Base-by-base conservation (phyloP, 2,329 filamentous ascomycete species). In the Dactylella cylindrospora region DNA sequence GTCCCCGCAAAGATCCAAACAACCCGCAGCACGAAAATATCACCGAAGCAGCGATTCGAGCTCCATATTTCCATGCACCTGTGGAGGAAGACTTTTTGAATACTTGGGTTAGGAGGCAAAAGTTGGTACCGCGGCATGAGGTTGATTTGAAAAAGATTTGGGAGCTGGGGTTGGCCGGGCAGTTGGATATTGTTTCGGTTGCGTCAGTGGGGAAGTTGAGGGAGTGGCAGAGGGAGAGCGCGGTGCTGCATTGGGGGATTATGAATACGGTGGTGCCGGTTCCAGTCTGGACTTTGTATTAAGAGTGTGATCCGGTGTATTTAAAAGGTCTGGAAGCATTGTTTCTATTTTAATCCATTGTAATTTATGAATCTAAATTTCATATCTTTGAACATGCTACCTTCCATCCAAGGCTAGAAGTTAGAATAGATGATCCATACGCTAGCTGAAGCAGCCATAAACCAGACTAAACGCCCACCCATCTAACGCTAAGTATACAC, bases 181-280 rank as follows among this genome's bases (percentile, higher is more conserved):
- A 68, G 73, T 75, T 46, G 68, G 72, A 22, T 76, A 78, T 35
- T 78, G 81, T 51, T 70, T 74, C n/a, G 72, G 76, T 25, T 55
- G 68, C 10, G 67, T 70, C 29, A 61, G 70, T 71, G 74, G 77
- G 76, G 5, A 78, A 82, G 68, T 76, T 96, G 69, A 79, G 79
- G 51, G 78, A 80, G 71, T 88, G 82, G 77, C 90, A 95, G 71
- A 78, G 83, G 69, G 77, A 81, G 69, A 88, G 86, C 68, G 90
- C 90, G 0, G 71, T 86, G 46, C 86, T 86, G 7, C 93, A 98
- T 74, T 98, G 93, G 93, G 76, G 75, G 35, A 85, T 98, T 39
- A 98, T 98, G 90, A 82, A 93, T 70, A 81, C 76, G 0, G 90
- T 96, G 2, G 67, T 97, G 65, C 90, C 90, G 1, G 77, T 77